Evolutionary conservation across 169 alveolate genomes (phyloP), one percentile per base, ranked within the genome.

Genomic region (Toxoplasma gondii): DNA sequence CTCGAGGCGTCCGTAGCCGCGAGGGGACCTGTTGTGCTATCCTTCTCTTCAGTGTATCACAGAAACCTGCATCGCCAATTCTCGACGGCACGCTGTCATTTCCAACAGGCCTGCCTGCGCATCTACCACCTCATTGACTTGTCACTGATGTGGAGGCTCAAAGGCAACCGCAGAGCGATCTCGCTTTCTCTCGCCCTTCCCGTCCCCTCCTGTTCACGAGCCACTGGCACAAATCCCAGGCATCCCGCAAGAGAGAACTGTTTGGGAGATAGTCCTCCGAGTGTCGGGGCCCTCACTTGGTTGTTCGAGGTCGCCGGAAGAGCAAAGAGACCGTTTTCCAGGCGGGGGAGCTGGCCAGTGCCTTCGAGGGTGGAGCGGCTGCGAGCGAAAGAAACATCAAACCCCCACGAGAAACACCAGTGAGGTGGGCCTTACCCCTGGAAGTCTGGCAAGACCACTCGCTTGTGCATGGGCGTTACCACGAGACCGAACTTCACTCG

Each of bases 291-390:
- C 74, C 67, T 82, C 36, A 82, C 90, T 31, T 82, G 90, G 41
- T 5, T 2, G 19, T 82, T 82, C 38, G n/a, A 16, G 4, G 22
- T 22, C 10, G 38, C 44, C 31, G 90, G 36, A 22, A 82, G 90
- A 82, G 90, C 69, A 41, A 88, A 88, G 27, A 54, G 43, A 27
- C 36, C 92, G n/a, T 31, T 53, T n/a, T 88, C 92, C 38, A 88
- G 92, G 5, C 83, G 92, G 7, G 92, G 92, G 67, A 88, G 84
- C 64, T 88, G 92, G 43, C 92, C 92, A 38, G 92, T 88, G 84
- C 84, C 81, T 34, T 88, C 92, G n/a, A 88, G 49, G 4, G 92
- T 69, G 39, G 84, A 64, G 0, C 92, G 92, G 49, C 92, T 86
- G 90, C 90, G 67, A 10, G 38, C 84, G 19, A 4, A 5, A 10